Evolutionary conservation across 2,329 filamentous ascomycete species (phyloP), one percentile per base, ranked within the genome.

Genomic region (Hypomyces rosellus): DNA sequence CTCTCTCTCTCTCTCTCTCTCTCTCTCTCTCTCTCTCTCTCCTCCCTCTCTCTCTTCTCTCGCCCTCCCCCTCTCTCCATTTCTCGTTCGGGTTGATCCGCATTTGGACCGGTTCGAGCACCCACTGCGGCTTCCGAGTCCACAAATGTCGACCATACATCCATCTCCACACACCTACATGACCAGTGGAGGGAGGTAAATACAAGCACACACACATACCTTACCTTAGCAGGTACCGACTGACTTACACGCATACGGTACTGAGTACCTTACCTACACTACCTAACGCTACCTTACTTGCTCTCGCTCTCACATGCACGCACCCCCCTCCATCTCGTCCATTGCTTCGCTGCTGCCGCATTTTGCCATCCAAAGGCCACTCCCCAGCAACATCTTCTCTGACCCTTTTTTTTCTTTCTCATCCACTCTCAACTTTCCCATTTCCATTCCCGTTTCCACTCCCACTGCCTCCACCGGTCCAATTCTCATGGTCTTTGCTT

Each of bases 21-120:
- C 34, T 9, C 4, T 33, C 20, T 3, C 20, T 20, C 20, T 20
- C 20, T 20, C 20, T 3, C 20, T 20, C 22, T 36, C 14, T 9
- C 45, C n/a, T 39, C 14, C 30, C 37, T 40, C 38, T 39, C 47
- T 14, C 34, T 9, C 4, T 33, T 3, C 20, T 20, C 20, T 20
- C 20, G 3, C 20, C 3, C 20, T 20, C 22, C 22, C 14, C 4
- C 45, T 33, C 38, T 8, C 3, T 8, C n/a, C 22, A 34, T 41
- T 25, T 40, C 38, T 39, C 47, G 15, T 40, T 44, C 40, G 47
- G 47, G 16, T 34, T 34, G 33, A 38, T 45, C 47, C 39, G 47
- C 39, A 49, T 49, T 38, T 46, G 33, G 44, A 14, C 44, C 44
- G 9, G 36, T 16, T 46, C 44, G 34, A 46, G 36, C 30, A 25